Percentiles rank a stretch among this genome's conserved stretches.
phyloP scores from a whole-genome alignment of 1,284 basidiomycete genomes.

The Pyrrhoderma lamaoense region DNA sequence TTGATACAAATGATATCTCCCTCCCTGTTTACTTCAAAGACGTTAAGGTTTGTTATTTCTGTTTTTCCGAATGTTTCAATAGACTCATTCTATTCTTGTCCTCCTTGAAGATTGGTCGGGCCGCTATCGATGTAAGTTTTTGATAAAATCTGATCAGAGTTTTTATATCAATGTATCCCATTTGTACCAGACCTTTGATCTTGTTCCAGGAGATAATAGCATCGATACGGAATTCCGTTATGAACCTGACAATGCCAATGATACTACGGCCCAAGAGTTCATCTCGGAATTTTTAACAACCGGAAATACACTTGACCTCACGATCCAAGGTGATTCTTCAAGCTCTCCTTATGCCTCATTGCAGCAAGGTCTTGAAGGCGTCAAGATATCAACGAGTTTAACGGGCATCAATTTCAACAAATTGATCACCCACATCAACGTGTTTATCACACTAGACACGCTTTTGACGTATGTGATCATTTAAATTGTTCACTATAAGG shows the following conservation, averaged over 20 bases:
- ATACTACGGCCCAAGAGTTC: conserved; percentile 58
- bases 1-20: conserved; percentile 51
- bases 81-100: background rate
- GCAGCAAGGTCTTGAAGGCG: conserved; percentile 46
- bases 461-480: conserved; percentile 29
- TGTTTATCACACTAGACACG: conserved; percentile 42
- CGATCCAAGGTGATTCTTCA: conserved; percentile 48
- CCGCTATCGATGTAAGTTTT: conserved; percentile 47
- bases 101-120: conserved; percentile 39
- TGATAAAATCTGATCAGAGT: background rate
- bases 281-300: conserved; percentile 49
- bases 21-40: conserved; percentile 56
- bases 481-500: too few relatives aligned
- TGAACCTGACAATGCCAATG: conserved; percentile 54
- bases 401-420: conserved; percentile 38
- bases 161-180: background rate
- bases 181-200: conserved; percentile 39
- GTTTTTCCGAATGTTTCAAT: background rate
- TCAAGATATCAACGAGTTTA: conserved; percentile 46
- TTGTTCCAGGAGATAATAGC: conserved; percentile 53
- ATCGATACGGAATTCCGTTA: conserved; percentile 61
- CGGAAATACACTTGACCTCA: conserved; percentile 38
- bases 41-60: conserved; percentile 29
- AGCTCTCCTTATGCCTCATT: conserved; percentile 64
- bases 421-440: conserved; percentile 39